A percentile compares a stretch with the other conserved stretches of the same genome.
These are phyloP conservation scores for Eleusine coracana DNA, from an alignment of 176 grass and related monocot genomes.

Conservation along the genomic window DNA sequence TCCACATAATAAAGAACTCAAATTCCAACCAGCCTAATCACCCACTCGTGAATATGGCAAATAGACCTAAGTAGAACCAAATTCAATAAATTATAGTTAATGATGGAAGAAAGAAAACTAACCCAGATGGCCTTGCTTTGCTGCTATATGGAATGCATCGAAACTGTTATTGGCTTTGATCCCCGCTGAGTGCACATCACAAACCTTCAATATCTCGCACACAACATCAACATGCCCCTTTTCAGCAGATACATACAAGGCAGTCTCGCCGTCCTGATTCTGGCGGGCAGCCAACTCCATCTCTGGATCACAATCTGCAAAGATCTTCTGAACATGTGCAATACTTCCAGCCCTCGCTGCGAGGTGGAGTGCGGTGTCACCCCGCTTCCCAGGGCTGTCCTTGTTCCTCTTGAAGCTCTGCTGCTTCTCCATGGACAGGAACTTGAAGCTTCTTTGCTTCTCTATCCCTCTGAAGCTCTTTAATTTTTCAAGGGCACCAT, in stretches of 20 bases:
- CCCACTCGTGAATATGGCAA: background rate
- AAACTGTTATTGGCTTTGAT: conserved; percentile 79
- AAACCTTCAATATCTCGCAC: conserved; percentile 68
- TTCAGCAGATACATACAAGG: conserved; percentile 81
- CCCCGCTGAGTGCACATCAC: conserved; percentile 69
- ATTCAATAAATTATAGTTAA: conserved; percentile 3
- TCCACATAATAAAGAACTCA: conserved; percentile 12
- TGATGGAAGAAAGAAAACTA: conserved; percentile 36
- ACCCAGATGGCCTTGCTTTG: conserved; percentile 94
- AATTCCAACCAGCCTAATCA: conserved; percentile 9
- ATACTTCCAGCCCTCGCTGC: conserved; percentile 80
- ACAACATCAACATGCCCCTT: conserved; percentile 77
- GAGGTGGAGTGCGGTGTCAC: conserved; percentile 71
- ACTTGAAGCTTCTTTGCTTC: conserved; percentile 77
- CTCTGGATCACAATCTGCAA: conserved; percentile 55
- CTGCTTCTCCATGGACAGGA: conserved; percentile 77
- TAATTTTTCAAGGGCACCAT: conserved; percentile 49
- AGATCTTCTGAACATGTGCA: conserved; percentile 63
- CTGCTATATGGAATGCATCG: conserved; percentile 88
- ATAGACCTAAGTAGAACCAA: background rate
- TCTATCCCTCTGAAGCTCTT: conserved; percentile 69
- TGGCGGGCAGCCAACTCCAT: conserved; percentile 53
- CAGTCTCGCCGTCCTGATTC: conserved; percentile 88
- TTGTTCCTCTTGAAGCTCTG: conserved; percentile 85
- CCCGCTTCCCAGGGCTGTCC: conserved; percentile 84